These are phyloP conservation scores for sunflower (Helianthus annuus) DNA, from an alignment of 129 eudicot genomes.

Conservation along the genomic window HanXRQr2.0-SUNRISE NC_035444.2:6860629-6861128, in stretches of 20 bases:
- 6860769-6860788: conserved; percentile 14
- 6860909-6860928: too few relatives aligned
- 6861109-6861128: too few relatives aligned
- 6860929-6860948: too few relatives aligned
- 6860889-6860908: too few relatives aligned
- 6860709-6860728: neutral
- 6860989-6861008: too few relatives aligned
- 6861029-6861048: too few relatives aligned
- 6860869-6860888: neutral
- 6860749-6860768: conserved; percentile 3
- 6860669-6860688: conserved; percentile 8
- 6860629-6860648: conserved; percentile 21
- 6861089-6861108: too few relatives aligned
- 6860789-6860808: conserved; percentile 14
- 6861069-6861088: too few relatives aligned
- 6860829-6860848: neutral
- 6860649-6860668: conserved; percentile 18
- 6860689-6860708: neutral
- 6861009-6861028: too few relatives aligned
- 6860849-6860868: neutral
- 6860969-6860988: too few relatives aligned
- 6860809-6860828: neutral
- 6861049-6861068: too few relatives aligned
- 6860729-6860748: conserved; percentile 11
- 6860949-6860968: too few relatives aligned